These are phyloP conservation scores for Termitomyces sp. DNA, from an alignment of 768 basidiomycete genomes.

Conservation along the genomic window DNA sequence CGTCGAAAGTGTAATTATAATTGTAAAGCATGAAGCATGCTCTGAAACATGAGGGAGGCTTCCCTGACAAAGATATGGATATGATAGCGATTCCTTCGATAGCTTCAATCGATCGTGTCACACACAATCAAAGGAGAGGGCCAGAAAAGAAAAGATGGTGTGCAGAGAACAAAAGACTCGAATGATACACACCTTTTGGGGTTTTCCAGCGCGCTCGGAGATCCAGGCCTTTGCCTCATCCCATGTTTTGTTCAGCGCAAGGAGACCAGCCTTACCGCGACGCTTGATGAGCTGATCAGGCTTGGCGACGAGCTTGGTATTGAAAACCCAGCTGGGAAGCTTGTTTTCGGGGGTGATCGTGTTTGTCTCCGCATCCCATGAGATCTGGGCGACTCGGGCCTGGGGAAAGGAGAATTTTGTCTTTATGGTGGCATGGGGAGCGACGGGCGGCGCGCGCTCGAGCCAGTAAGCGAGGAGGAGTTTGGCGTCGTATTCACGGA, in stretches of 20 bases:
- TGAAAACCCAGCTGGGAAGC: conserved; percentile 80
- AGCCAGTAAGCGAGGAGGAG: conserved; percentile 98
- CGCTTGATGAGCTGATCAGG: conserved; percentile 99
- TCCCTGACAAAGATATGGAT: background rate
- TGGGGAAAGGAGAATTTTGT: conserved; percentile 62
- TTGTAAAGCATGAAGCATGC: conserved; percentile 4
- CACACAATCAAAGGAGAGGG: background rate
- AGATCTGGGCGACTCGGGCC: conserved; percentile 82
- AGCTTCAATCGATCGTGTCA: conserved; percentile 11
- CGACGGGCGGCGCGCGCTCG: conserved; percentile 79
- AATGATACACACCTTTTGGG: conserved; percentile 66
- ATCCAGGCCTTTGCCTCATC: conserved; percentile 88
- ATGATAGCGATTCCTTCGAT: conserved; percentile 12
- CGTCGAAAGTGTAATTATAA: no score
- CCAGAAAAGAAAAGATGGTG: conserved; percentile 7
- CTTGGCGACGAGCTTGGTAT: conserved; percentile 88
- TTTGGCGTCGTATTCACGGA: conserved; percentile 99
- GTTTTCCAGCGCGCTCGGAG: conserved; percentile 83
- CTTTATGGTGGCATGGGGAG: conserved; percentile 50
- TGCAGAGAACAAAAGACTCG: conserved; percentile 6
- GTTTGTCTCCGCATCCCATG: conserved; percentile 74
- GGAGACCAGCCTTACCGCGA: conserved; percentile 95
- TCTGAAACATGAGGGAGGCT: conserved; percentile 7
- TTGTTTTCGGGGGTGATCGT: conserved; percentile 47
- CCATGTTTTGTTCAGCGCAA: conserved; percentile 93